Conservation (phyloP, 768 basidiomycete species). For the Pisolithus tinctorius region DNA sequence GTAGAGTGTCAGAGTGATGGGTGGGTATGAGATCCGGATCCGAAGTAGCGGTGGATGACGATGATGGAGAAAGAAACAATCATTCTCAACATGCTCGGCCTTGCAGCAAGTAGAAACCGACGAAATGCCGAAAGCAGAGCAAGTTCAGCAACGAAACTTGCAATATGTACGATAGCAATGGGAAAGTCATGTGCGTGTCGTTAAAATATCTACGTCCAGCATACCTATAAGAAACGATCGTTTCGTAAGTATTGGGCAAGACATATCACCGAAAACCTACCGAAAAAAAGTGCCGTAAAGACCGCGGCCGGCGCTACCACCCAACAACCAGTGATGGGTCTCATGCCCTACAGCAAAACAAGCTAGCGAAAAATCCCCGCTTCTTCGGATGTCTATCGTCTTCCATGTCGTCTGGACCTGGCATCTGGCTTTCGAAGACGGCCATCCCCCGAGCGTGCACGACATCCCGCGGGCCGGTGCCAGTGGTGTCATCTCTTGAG, state of each 20-base stretch:
- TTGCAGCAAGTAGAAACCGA: neutral
- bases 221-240: constrained; percentile 7
- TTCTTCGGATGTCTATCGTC: constrained; percentile 61
- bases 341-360: constrained; percentile 66
- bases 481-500: constrained; percentile 49
- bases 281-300: constrained; percentile 14
- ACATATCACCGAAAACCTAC: neutral
- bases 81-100: neutral
- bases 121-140: no score
- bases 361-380: constrained; percentile 54
- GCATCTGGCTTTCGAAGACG: constrained; percentile 64
- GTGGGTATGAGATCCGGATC: neutral
- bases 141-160: constrained; percentile 26
- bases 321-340: constrained; percentile 24
- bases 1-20: neutral
- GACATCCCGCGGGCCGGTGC: constrained; percentile 28
- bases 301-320: constrained; percentile 24
- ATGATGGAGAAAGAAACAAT: neutral
- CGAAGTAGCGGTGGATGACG: neutral
- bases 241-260: no score
- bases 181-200: constrained; percentile 18
- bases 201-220: constrained; percentile 19
- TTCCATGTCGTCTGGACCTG: constrained; percentile 50
- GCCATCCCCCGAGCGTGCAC: constrained; percentile 46
- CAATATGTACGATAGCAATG: constrained; percentile 27